Evolutionary conservation across 148 eudicot species (phyloP).

Genomic region (Suaeda aralocaspica): DNA sequence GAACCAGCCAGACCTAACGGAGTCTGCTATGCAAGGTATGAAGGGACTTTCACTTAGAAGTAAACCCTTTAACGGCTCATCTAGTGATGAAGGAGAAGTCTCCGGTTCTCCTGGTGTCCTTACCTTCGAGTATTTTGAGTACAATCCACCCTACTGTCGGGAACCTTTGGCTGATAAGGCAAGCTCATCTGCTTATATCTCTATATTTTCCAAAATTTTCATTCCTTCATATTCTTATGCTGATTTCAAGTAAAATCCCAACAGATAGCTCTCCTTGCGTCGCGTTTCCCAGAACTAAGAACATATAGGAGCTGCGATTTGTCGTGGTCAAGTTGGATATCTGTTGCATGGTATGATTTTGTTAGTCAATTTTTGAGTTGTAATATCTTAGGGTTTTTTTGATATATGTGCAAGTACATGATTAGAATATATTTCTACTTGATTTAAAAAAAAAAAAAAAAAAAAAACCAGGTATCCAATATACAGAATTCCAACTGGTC

Average conservation of each 20-base stretch:
- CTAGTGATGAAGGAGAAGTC: conserved; percentile 56
- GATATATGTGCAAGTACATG: neutral
- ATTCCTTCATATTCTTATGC: neutral
- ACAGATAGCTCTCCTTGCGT: conserved; percentile 70
- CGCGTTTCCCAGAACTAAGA: conserved; percentile 54
- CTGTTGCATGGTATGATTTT: conserved; percentile 87
- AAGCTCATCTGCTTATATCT: conserved; percentile 21
- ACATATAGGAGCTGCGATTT: conserved; percentile 78
- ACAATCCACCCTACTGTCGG: conserved; percentile 61
- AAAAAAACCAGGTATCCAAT: conserved; percentile 97
- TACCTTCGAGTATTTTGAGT: conserved; percentile 65
- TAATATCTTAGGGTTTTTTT: neutral
- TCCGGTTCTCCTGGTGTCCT: conserved; percentile 61
- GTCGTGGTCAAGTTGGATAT: conserved; percentile 79
- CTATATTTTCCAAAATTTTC: neutral
- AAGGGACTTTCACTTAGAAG: conserved; percentile 38
- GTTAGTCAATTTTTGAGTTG: neutral
- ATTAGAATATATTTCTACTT: conserved; percentile 1
- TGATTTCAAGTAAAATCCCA: conserved; percentile 6
- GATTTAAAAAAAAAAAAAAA: conserved; percentile 23
- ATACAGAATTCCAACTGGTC: conserved; percentile 89
- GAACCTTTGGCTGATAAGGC: conserved; percentile 95
- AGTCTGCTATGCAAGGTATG: conserved; percentile 39
- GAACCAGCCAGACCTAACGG: conserved; percentile 38
- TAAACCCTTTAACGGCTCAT: conserved; percentile 39